Evolutionary conservation across 225 moss, liverwort and hornwort species (phyloP).

Genomic region (Bryum argenteum): DNA sequence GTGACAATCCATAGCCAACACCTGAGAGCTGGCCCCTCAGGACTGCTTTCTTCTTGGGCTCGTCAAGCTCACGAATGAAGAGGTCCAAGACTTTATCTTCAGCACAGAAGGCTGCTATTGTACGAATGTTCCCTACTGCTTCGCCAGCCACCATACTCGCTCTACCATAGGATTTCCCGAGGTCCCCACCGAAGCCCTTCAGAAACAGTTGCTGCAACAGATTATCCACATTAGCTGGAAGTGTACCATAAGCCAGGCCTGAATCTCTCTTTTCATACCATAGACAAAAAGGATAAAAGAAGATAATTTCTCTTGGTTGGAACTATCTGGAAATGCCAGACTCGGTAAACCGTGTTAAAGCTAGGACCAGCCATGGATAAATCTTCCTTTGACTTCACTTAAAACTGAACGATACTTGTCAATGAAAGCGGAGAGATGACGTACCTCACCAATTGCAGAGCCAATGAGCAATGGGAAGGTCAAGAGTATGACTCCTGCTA

Average conservation of each 20-base stretch:
- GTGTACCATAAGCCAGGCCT: no score
- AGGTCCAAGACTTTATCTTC: slow-evolving; percentile 66
- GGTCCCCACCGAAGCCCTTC: slow-evolving; percentile 78
- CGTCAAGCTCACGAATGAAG: slow-evolving; percentile 66
- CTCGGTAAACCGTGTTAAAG: no score
- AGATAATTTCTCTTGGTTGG: no score
- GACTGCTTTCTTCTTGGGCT: slow-evolving; percentile 57
- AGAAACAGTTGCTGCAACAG: slow-evolving; percentile 62
- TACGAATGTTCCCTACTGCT: slow-evolving; percentile 80
- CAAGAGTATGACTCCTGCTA: slow-evolving; percentile 80
- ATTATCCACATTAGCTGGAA: background rate
- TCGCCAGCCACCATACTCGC: slow-evolving; percentile 81
- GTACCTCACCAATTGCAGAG: slow-evolving; percentile 89
- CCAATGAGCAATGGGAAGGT: slow-evolving; percentile 90
- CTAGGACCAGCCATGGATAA: slow-evolving; percentile 6
- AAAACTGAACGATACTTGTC: background rate
- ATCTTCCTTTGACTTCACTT: background rate
- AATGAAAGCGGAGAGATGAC: background rate
- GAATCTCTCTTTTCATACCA: no score
- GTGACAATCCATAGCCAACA: slow-evolving; percentile 74
- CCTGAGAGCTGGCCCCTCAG: slow-evolving; percentile 73
- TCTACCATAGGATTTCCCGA: slow-evolving; percentile 68
- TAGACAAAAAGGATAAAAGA: no score
- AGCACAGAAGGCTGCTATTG: slow-evolving; percentile 77
- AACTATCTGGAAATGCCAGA: no score